These are phyloP conservation scores for Pugionium dolabratum DNA, from an alignment of 345 rosid species.

Conservation along the genomic window DNA sequence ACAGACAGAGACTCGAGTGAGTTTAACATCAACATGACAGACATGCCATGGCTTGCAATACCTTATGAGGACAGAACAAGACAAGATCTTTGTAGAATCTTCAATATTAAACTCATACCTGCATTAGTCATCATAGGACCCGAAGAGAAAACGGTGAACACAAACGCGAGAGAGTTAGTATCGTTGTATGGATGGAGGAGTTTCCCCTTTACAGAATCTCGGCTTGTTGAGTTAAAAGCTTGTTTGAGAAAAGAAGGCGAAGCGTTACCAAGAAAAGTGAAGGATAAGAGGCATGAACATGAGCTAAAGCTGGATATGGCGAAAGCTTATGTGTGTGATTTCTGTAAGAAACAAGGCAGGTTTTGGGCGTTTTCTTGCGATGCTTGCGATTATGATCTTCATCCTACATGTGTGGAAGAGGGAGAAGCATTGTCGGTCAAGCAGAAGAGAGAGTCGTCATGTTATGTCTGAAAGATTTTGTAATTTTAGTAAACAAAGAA, in stretches of 20 bases:
- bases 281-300: constrained; percentile 64
- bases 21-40: constrained; percentile 50
- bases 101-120: constrained; percentile 68
- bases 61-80: constrained; percentile 69
- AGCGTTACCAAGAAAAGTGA: constrained; percentile 54
- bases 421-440: constrained; percentile 32
- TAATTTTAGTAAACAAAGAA: constrained; percentile 3
- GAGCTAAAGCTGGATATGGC: constrained; percentile 74
- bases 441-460: neutral
- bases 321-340: constrained; percentile 68
- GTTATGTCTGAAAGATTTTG: constrained; percentile 30
- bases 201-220: constrained; percentile 63
- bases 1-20: constrained; percentile 68
- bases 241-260: constrained; percentile 64
- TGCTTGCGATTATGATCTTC: constrained; percentile 77
- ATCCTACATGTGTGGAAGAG: constrained; percentile 60
- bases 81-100: constrained; percentile 69
- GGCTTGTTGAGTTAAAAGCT: constrained; percentile 57
- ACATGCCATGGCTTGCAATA: constrained; percentile 78
- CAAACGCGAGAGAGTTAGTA: constrained; percentile 57
- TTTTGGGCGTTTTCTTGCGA: constrained; percentile 82
- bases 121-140: constrained; percentile 65
- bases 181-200: constrained; percentile 65
- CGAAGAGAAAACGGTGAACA: constrained; percentile 59
- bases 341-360: constrained; percentile 60